phyloP scores from a whole-genome alignment of 2,329 filamentous ascomycete species.

The Elsinoe arachidis region DNA sequence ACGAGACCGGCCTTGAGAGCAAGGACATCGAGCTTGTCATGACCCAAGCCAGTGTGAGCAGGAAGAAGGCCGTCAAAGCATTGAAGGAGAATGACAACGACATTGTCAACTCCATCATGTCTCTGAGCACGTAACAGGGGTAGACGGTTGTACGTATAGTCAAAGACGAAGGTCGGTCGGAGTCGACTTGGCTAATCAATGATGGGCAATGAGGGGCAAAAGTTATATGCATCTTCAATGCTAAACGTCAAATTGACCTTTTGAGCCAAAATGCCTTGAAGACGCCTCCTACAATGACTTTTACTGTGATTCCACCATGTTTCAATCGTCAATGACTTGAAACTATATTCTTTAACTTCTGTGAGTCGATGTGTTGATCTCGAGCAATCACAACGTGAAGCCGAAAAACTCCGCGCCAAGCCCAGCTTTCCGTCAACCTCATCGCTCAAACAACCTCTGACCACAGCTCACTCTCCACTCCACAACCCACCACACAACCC shows the following conservation, averaged over 20 bases:
- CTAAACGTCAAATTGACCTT: neutral
- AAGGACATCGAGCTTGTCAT: conserved; percentile 99
- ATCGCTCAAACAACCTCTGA: conserved; percentile 17
- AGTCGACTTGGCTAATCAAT: neutral
- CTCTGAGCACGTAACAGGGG: conserved; percentile 51
- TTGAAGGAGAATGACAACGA: conserved; percentile 99
- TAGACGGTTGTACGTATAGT: neutral
- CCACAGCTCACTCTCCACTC: conserved; percentile 14
- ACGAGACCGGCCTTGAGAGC: conserved; percentile 87
- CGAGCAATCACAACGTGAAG: neutral
- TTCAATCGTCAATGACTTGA: no score
- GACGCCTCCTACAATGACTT: no score
- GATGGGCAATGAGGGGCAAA: neutral
- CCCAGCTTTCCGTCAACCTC: conserved; percentile 13
- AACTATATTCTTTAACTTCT: neutral
- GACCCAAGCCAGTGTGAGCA: conserved; percentile 91
- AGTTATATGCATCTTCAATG: conserved; percentile 8
- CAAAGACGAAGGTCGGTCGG: neutral
- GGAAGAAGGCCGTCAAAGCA: conserved; percentile 98
- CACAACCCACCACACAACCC: conserved; percentile 42
- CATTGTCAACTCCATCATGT: conserved; percentile 99
- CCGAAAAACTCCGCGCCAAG: conserved; percentile 12
- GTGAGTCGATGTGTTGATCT: neutral
- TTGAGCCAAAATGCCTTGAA: neutral
- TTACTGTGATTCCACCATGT: no score